Evolutionary conservation across 169 alveolate species (phyloP).

Genomic region (Perkinsus marinus): DNA sequence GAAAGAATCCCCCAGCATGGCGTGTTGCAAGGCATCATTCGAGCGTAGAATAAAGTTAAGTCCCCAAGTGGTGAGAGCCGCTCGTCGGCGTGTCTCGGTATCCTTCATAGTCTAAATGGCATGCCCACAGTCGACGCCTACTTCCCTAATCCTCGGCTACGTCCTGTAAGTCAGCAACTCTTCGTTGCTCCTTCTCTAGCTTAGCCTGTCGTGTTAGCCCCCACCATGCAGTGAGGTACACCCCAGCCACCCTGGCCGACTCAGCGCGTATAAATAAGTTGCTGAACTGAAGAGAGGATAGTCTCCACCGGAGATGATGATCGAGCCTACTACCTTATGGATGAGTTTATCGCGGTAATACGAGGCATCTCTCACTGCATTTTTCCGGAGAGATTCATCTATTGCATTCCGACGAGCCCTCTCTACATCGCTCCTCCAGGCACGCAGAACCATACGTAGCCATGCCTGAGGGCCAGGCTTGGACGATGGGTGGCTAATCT

Average conservation of each 20-base stretch:
- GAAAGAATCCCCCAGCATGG: background rate
- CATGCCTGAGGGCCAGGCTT: background rate
- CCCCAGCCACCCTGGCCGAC: background rate
- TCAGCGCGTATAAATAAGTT: background rate
- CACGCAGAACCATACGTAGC: background rate
- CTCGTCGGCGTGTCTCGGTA: background rate
- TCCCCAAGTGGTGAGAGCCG: background rate
- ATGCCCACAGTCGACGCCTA: too few species aligned
- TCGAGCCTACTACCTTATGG: background rate
- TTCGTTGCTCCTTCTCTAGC: background rate
- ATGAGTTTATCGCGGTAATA: background rate
- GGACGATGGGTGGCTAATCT: background rate
- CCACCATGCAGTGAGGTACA: background rate
- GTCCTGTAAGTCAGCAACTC: background rate
- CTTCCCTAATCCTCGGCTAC: background rate
- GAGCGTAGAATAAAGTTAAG: background rate
- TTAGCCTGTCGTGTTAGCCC: background rate
- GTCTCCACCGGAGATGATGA: background rate
- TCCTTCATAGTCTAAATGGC: background rate
- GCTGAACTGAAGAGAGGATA: background rate
- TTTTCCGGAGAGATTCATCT: background rate
- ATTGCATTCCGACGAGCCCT: background rate
- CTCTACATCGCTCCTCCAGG: background rate
- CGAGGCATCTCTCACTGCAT: background rate
- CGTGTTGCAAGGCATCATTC: background rate